Conservation (phyloP, 371 early-diverging fungal species). For the Mucor mucedo region DNA sequence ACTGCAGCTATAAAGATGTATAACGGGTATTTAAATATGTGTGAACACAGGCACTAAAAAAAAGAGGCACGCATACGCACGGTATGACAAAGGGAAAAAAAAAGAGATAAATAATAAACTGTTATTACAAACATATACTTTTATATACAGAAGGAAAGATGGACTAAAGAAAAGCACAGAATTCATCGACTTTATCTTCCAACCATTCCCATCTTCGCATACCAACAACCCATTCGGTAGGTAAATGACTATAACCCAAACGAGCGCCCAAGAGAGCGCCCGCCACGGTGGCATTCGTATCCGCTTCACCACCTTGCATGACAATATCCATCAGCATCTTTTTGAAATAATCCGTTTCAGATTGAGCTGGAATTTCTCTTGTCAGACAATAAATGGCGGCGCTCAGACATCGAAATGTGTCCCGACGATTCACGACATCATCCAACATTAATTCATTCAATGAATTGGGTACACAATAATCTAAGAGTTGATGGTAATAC, state of each 20-base stretch:
- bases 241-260: constrained; percentile 56
- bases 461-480: constrained; percentile 36
- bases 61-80: no score
- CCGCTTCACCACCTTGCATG: constrained; percentile 71
- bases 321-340: constrained; percentile 58
- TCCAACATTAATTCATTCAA: constrained; percentile 42
- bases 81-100: no score
- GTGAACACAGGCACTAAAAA: no score
- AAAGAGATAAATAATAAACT: no score
- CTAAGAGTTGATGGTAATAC: constrained; percentile 42
- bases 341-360: constrained; percentile 54
- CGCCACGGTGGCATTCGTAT: constrained; percentile 67
- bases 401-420: constrained; percentile 66
- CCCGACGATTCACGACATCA: constrained; percentile 48
- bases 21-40: no score
- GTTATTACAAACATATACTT: no score
- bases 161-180: constrained; percentile 41
- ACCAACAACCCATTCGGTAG: constrained; percentile 61
- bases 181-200: constrained; percentile 51
- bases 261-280: constrained; percentile 70
- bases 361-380: constrained; percentile 37
- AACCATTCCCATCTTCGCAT: constrained; percentile 61
- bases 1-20: no score
- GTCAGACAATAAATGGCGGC: constrained; percentile 60
- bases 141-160: no score